Evolutionary conservation across 352 stramenopile species (phyloP).

Genomic region (Phytophthora aleatoria): DNA sequence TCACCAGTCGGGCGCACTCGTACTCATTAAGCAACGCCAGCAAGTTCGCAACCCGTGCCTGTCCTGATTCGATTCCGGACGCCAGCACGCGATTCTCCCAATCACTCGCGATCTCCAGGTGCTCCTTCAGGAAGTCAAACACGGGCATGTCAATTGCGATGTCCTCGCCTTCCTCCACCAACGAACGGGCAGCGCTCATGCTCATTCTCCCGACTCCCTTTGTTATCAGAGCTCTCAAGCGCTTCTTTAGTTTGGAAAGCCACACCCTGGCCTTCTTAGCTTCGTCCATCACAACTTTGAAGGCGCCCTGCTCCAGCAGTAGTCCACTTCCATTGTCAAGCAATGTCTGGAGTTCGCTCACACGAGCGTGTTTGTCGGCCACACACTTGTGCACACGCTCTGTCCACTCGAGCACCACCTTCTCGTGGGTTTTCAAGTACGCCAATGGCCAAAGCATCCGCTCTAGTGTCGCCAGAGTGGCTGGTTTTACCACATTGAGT

Average conservation of each 20-base stretch:
- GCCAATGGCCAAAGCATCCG: constrained; percentile 76
- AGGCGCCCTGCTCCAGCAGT: constrained; percentile 73
- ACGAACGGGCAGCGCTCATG: constrained; percentile 54
- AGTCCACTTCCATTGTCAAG: constrained; percentile 63
- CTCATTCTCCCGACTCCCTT: constrained; percentile 74
- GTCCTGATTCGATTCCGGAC: constrained; percentile 79
- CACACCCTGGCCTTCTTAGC: constrained; percentile 81
- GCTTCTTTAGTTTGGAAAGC: constrained; percentile 87
- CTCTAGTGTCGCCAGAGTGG: constrained; percentile 49
- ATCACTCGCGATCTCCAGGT: constrained; percentile 75
- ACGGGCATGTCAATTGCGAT: constrained; percentile 75
- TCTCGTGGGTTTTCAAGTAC: constrained; percentile 67
- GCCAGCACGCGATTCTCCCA: constrained; percentile 81
- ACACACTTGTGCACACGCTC: constrained; percentile 62
- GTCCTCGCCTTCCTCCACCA: constrained; percentile 85
- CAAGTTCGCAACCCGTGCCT: constrained; percentile 75
- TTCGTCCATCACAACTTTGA: constrained; percentile 83
- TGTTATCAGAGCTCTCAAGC: constrained; percentile 68
- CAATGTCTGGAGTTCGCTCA: constrained; percentile 60
- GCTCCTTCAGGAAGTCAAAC: constrained; percentile 82
- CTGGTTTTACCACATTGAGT: constrained; percentile 25
- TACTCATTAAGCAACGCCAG: constrained; percentile 82
- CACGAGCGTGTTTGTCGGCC: constrained; percentile 59
- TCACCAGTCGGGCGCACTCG: constrained; percentile 70
- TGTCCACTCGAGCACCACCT: constrained; percentile 69